A percentile compares a stretch with the other conserved stretches of the same genome.
Evolutionary conservation across 768 basidiomycete genomes (phyloP).

Genomic region (Russula sp.): DNA sequence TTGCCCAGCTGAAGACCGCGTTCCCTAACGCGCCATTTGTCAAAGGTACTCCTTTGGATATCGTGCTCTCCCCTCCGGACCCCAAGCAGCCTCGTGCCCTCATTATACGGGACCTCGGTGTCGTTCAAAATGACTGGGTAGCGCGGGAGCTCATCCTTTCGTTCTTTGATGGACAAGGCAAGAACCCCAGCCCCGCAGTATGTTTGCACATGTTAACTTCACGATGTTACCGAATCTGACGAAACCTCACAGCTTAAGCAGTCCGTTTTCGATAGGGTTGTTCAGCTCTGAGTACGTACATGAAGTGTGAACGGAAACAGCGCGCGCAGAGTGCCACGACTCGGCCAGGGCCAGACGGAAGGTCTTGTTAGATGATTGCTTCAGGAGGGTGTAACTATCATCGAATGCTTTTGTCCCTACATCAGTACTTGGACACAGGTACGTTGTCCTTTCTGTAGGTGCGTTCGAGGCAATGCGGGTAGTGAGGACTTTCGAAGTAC

Average conservation of each 20-base stretch:
- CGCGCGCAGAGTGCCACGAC: background rate
- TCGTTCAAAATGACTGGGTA: slow-evolving; percentile 67
- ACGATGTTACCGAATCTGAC: background rate
- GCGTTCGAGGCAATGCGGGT: no score
- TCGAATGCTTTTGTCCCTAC: no score
- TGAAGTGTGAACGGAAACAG: background rate
- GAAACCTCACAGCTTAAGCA: slow-evolving; percentile 39
- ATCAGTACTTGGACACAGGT: no score
- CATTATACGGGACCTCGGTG: slow-evolving; percentile 65
- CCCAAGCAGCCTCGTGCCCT: slow-evolving; percentile 44
- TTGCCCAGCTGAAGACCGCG: slow-evolving; percentile 66
- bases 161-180: slow-evolving; percentile 64
- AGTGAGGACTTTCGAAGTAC: no score
- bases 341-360: background rate
- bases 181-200: slow-evolving; percentile 73
- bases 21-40: slow-evolving; percentile 62
- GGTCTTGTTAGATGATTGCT: background rate
- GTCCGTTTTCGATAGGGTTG: slow-evolving; percentile 35
- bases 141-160: slow-evolving; percentile 64
- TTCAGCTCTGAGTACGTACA: background rate
- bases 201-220: slow-evolving; percentile 25
- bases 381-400: no score
- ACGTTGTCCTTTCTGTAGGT: no score
- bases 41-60: slow-evolving; percentile 64
- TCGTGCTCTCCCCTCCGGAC: slow-evolving; percentile 52